Evolutionary conservation across 805 yeast genomes (phyloP).

Genomic region (Yamadazyma phyllophila): DNA sequence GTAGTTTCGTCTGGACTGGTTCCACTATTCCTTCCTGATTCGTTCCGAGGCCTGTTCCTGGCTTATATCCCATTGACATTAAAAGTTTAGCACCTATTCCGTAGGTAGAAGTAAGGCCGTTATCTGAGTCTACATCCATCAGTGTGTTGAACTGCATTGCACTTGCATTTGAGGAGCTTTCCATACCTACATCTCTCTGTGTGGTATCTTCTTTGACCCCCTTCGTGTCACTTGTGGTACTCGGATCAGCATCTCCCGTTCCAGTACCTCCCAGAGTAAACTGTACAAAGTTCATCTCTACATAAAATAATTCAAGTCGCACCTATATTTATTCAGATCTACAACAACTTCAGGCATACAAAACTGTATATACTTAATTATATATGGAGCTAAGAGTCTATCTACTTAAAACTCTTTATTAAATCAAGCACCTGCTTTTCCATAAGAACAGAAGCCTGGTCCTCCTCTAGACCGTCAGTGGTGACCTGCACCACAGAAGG

Average conservation of each 20-base stretch:
- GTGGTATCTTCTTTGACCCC: too few species aligned
- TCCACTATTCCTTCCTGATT: constrained; percentile 67
- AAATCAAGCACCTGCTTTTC: constrained; percentile 24
- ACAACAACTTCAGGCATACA: too few species aligned
- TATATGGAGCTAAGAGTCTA: too few species aligned
- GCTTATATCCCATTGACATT: constrained; percentile 81
- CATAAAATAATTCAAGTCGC: not conserved
- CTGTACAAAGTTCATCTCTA: constrained; percentile 5
- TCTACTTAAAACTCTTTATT: constrained; percentile 15
- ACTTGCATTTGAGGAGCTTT: not conserved
- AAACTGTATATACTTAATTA: too few species aligned
- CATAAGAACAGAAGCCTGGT: constrained; percentile 8
- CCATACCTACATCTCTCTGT: not conserved
- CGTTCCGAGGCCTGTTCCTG: constrained; percentile 83
- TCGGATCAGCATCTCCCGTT: not conserved
- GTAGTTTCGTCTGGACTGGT: constrained; percentile 71
- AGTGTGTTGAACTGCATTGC: not conserved
- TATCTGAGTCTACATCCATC: not conserved
- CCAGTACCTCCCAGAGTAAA: constrained; percentile 1
- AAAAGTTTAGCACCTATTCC: constrained; percentile 85
- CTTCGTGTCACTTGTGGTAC: not conserved
- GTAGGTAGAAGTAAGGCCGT: constrained; percentile 32
- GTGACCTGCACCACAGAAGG: constrained; percentile 40
- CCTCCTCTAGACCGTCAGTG: constrained; percentile 34
- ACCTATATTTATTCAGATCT: not conserved